Evolutionary conservation across 2,329 filamentous ascomycete genomes (phyloP), one percentile per base, ranked within the genome.

Genomic region (Verticillium nonalfalfae): DNA sequence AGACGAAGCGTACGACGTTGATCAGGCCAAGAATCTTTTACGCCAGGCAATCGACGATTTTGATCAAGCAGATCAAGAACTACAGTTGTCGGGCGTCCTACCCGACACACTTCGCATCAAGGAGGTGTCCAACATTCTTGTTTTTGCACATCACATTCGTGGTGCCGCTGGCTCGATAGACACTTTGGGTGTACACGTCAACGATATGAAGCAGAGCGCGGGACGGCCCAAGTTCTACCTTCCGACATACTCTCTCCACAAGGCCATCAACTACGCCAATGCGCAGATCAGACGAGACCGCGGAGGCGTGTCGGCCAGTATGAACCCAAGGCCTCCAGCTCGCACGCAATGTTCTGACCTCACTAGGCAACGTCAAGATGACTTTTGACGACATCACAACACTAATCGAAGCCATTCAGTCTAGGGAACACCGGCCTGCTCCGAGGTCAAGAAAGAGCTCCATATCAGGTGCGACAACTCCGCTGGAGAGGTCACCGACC

Each of bases 201-300:
- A 78, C 54, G 68, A 78, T 60, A 81, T 85, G 75, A 74, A 80
- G 55, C 71, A 77, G 35, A 69, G 63, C 33, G 73, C 76, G 4
- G 70, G 71, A 61, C 70, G 74, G 63, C 78, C 75, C 61, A 74
- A 72, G 4, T 65, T 85, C 11, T 76, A 83, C 61, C 69, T 79
- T 1, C 83, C 84, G 3, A 81, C 79, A 0, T 85, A 86, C 63
- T 81, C 83, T 0, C 74, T 81, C n/a, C 66, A 68, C 55, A 86
- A 86, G 66, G 76, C 81, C 4, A 60, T 85, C 1, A 78, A 83
- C 64, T 74, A 83, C 38, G 79, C 80, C 6, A 86, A 85, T 66
- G 75, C 79, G 2, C 82, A 85, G 64, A 83, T 86, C 4, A 75
- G 83, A 36, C 84, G 86, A 65, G 84, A 87, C 66, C 76, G 83